A percentile compares a stretch with the other conserved stretches of the same genome.
Evolutionary conservation across 2,329 filamentous ascomycete species (phyloP).

Genomic region (Colletotrichum trifolii): DNA sequence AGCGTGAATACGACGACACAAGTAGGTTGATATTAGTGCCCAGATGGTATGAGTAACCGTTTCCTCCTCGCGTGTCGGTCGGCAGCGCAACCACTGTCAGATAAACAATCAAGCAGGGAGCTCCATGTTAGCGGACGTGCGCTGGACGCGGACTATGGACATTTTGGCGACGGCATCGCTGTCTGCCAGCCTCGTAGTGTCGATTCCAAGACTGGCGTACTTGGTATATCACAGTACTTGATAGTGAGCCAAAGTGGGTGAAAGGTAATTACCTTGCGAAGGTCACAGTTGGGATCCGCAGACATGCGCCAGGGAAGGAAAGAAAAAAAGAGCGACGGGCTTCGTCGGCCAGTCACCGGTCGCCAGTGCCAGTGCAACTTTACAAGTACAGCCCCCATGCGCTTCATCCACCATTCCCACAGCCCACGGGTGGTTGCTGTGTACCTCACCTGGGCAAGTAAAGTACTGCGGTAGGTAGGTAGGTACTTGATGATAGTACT

Average conservation of each 20-base stretch:
- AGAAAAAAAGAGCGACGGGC: constrained; percentile 18
- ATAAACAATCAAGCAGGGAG: constrained; percentile 1
- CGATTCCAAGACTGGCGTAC: neutral
- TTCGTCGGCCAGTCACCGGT: constrained; percentile 22
- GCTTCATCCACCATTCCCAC: constrained; percentile 21
- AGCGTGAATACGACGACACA: no score
- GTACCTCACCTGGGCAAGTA: neutral
- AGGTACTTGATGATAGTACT: no score
- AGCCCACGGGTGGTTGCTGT: neutral
- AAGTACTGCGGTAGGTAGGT: no score
- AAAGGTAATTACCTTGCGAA: no score
- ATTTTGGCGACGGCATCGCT: neutral
- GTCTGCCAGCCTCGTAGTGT: neutral
- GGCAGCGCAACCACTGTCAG: constrained; percentile 2
- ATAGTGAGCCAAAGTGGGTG: no score
- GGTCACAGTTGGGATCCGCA: constrained; percentile 21
- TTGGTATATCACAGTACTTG: no score
- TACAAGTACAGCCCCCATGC: constrained; percentile 15
- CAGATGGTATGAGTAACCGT: no score
- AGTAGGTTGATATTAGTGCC: no score
- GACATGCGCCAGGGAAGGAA: neutral
- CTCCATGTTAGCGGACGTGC: neutral
- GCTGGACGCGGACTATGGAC: constrained; percentile 5
- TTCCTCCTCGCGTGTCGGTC: constrained; percentile 13
- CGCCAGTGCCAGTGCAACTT: constrained; percentile 20